Evolutionary conservation across 139 green algal genomes (phyloP).

Genomic region (Chloropicon primus): DNA sequence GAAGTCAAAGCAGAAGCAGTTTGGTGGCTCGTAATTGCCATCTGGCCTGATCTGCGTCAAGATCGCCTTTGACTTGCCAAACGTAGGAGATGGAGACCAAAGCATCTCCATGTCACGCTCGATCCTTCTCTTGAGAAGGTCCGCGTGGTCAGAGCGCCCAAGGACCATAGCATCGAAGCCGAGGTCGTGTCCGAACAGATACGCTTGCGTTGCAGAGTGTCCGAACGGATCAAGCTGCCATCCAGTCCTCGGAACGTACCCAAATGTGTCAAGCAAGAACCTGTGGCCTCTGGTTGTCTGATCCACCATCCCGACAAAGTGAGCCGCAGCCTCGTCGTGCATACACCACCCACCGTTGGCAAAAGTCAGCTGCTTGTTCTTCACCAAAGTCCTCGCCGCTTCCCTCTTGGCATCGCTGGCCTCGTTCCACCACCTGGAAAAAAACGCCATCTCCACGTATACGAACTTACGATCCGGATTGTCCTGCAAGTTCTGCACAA

Average conservation of each 20-base stretch:
- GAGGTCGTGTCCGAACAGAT: constrained; percentile 41
- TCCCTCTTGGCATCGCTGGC: constrained; percentile 29
- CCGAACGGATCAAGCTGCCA: constrained; percentile 92
- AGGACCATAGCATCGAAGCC: constrained; percentile 78
- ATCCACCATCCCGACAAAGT: constrained; percentile 79
- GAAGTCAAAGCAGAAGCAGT: neutral
- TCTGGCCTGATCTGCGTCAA: neutral
- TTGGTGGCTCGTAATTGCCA: neutral
- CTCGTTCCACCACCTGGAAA: constrained; percentile 62
- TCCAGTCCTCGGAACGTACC: constrained; percentile 33
- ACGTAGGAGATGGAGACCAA: neutral
- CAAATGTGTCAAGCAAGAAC: constrained; percentile 47
- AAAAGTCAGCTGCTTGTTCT: constrained; percentile 49
- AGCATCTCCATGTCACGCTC: neutral
- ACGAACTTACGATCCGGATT: constrained; percentile 55
- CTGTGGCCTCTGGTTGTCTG: constrained; percentile 67
- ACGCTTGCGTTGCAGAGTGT: constrained; percentile 66
- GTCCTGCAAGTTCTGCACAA: constrained; percentile 41
- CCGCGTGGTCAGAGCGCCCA: constrained; percentile 55
- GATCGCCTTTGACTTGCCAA: neutral
- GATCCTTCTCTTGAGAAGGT: neutral
- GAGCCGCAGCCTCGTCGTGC: constrained; percentile 72
- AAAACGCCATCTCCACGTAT: constrained; percentile 74
- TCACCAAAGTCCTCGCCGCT: constrained; percentile 27
- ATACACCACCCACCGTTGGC: constrained; percentile 70